Percentiles rank a stretch among this genome's conserved stretches.
These are phyloP conservation scores for Pleurotus cornucopiae DNA, from an alignment of 768 basidiomycete genomes.

Conservation along the genomic window DNA sequence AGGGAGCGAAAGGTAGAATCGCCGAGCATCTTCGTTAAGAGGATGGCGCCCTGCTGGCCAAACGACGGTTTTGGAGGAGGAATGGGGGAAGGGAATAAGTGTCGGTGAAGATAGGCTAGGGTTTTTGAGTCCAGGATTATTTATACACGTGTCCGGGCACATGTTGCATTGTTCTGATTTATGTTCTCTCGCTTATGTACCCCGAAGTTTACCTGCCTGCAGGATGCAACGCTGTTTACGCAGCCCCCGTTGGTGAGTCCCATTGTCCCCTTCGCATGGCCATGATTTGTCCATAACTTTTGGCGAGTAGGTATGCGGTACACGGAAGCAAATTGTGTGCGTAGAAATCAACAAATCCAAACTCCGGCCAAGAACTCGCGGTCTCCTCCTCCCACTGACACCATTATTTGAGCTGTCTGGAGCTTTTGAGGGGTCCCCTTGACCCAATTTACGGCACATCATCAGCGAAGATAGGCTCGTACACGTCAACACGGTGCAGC, in stretches of 20 bases:
- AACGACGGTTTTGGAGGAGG: slow-evolving; percentile 25
- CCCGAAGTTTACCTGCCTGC: slow-evolving; percentile 6
- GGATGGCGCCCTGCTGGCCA: slow-evolving; percentile 16
- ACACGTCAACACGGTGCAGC: slow-evolving; percentile 5
- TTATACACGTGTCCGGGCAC: slow-evolving; percentile 25
- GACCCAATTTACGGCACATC: slow-evolving; percentile 6
- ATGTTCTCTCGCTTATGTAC: slow-evolving; percentile 15
- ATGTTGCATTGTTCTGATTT: slow-evolving; percentile 18
- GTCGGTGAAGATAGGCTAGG: slow-evolving; percentile 25
- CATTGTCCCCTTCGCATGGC: slow-evolving; percentile 4
- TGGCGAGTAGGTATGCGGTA: no score
- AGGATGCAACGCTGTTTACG: slow-evolving; percentile 7
- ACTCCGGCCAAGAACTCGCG: not conserved
- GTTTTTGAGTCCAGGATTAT: slow-evolving; percentile 27
- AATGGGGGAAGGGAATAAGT: slow-evolving; percentile 27
- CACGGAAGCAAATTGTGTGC: slow-evolving; percentile 5
- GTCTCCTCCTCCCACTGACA: not conserved
- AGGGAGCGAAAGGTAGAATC: slow-evolving; percentile 7
- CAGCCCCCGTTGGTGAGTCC: slow-evolving; percentile 2
- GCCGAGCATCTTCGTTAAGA: slow-evolving; percentile 13
- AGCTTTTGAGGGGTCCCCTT: not conserved
- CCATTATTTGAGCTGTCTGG: not conserved
- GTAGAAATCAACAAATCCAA: slow-evolving; percentile 1
- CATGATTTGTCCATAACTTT: not conserved
- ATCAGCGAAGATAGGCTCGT: not conserved